A percentile compares a stretch with the other conserved stretches of the same genome.
phyloP scores from a whole-genome alignment of 257 asterid genomes.

The Penstemon barbatus region DNA sequence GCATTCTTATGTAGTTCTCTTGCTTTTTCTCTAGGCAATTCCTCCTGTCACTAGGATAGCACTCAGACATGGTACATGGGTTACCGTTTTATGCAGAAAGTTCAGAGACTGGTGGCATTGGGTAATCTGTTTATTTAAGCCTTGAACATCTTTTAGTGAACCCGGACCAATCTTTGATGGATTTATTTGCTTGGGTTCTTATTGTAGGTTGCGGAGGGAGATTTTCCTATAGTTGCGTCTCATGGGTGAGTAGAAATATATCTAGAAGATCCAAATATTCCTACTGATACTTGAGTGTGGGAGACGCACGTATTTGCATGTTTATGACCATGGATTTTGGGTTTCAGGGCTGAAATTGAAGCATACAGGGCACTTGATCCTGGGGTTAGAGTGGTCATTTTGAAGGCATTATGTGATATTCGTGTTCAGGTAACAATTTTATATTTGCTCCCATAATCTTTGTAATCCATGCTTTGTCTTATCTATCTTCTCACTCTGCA shows the following conservation, averaged over 20 bases:
- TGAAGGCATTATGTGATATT: conserved; percentile 96
- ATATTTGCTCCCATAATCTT: conserved; percentile 16
- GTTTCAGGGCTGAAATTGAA: conserved; percentile 82
- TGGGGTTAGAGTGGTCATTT: conserved; percentile 81
- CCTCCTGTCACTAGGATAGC: conserved; percentile 97
- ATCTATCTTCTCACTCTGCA: conserved; percentile 47
- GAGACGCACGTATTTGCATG: conserved; percentile 15
- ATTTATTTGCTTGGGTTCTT: conserved; percentile 25
- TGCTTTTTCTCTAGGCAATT: conserved; percentile 61
- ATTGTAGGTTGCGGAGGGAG: conserved; percentile 96
- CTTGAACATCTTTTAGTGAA: conserved; percentile 23
- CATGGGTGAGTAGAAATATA: conserved; percentile 73
- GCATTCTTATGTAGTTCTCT: conserved; percentile 25
- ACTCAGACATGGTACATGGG: conserved; percentile 83
- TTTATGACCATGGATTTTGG: conserved; percentile 21
- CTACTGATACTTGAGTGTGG: conserved; percentile 17
- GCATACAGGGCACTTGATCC: conserved; percentile 80
- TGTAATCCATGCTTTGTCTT: conserved; percentile 20
- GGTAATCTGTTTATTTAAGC: conserved; percentile 52
- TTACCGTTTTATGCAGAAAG: conserved; percentile 90
- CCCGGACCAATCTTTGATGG: conserved; percentile 12
- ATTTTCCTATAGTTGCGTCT: conserved; percentile 90
- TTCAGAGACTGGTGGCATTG: conserved; percentile 98
- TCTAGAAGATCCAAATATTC: conserved; percentile 15
- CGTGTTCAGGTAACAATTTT: conserved; percentile 82